Conservation (phyloP, 2,329 filamentous ascomycete genomes). For the Neofusicoccum cordaticola region DNA sequence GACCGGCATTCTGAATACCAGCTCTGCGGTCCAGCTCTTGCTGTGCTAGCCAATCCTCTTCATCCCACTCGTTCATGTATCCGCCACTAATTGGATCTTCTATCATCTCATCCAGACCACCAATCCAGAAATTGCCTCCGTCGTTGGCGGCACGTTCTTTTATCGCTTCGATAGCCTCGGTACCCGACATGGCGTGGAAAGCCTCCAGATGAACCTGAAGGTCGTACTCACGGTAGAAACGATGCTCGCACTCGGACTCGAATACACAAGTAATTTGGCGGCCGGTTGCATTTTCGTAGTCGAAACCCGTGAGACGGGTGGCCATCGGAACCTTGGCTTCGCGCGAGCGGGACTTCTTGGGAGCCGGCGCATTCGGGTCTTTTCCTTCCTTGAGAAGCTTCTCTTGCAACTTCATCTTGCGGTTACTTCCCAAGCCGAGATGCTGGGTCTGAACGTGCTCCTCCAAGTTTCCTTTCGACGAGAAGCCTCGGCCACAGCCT, state of each 20-base stretch:
- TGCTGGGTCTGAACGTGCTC: slow-evolving; percentile 84
- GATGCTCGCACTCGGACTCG: slow-evolving; percentile 18
- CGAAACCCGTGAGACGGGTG: slow-evolving; percentile 54
- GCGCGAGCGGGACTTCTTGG: slow-evolving; percentile 1
- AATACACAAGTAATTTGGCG: slow-evolving; percentile 53
- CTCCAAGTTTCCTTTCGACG: slow-evolving; percentile 74
- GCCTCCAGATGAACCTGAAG: slow-evolving; percentile 55
- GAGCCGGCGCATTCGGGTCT: neutral
- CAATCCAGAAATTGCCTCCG: slow-evolving; percentile 48
- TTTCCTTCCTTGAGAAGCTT: slow-evolving; percentile 37
- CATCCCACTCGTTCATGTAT: neutral
- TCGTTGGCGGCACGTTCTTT: slow-evolving; percentile 39
- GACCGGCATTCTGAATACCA: neutral
- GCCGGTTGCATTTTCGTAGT: slow-evolving; percentile 51
- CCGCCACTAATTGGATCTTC: neutral
- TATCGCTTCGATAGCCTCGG: slow-evolving; percentile 37
- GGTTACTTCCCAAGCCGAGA: slow-evolving; percentile 55
- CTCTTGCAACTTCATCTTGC: slow-evolving; percentile 32
- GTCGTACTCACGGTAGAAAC: slow-evolving; percentile 57
- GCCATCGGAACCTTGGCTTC: slow-evolving; percentile 30
- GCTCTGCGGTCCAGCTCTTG: slow-evolving; percentile 12
- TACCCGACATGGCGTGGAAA: slow-evolving; percentile 36
- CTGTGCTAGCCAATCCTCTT: slow-evolving; percentile 6
- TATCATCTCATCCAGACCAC: slow-evolving; percentile 27
- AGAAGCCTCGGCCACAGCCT: slow-evolving; percentile 73